phyloP scores from a whole-genome alignment of 164 flowering plant genomes.

The Pachysandra terminalis region DNA sequence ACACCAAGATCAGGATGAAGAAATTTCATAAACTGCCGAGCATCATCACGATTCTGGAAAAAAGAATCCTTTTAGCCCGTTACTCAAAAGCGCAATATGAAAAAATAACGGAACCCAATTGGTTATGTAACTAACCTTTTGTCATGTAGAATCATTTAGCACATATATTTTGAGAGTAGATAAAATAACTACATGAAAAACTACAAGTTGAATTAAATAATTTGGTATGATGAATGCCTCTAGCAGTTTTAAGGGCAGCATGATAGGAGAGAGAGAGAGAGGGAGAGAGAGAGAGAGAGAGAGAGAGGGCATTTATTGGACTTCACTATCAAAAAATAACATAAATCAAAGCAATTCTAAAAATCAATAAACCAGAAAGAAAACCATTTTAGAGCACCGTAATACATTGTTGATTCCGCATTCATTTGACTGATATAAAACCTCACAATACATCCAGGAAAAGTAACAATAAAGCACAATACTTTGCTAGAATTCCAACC shows the following conservation, averaged over 20 bases:
- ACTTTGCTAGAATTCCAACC: too few species aligned
- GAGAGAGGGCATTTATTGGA: too few species aligned
- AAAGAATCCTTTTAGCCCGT: slow-evolving; percentile 1
- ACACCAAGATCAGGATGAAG: slow-evolving; percentile 97
- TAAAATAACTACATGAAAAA: neutral
- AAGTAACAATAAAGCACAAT: too few species aligned
- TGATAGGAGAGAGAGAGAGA: neutral
- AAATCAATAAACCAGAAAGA: too few species aligned
- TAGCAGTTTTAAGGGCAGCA: neutral
- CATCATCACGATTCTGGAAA: slow-evolving; percentile 92
- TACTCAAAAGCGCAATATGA: neutral
- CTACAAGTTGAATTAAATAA: neutral
- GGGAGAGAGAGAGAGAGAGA: neutral
- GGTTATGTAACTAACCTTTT: neutral
- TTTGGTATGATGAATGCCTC: neutral
- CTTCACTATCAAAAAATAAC: too few species aligned
- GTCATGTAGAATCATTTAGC: too few species aligned
- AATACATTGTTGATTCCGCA: too few species aligned
- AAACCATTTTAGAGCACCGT: too few species aligned
- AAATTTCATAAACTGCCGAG: slow-evolving; percentile 95
- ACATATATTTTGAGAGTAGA: too few species aligned
- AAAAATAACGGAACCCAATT: neutral
- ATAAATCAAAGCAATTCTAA: too few species aligned
- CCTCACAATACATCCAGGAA: too few species aligned
- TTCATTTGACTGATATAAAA: too few species aligned